A percentile compares a stretch with the other conserved stretches of the same genome.
phyloP scores from a whole-genome alignment of 1,284 basidiomycete genomes.

The Leccinum angustisporum region DNA sequence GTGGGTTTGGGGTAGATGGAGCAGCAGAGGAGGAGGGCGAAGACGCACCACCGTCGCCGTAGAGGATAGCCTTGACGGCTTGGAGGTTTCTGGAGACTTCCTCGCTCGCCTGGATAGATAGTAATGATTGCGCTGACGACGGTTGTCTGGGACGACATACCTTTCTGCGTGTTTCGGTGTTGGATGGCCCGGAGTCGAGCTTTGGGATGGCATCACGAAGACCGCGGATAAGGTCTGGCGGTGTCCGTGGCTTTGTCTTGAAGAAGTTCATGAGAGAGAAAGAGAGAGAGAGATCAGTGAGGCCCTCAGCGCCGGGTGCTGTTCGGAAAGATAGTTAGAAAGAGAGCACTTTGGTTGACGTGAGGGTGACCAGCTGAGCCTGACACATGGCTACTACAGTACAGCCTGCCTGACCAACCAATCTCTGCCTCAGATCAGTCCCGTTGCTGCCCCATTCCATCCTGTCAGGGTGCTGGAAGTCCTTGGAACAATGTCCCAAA shows the following conservation, averaged over 20 bases:
- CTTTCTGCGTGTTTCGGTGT: constrained; percentile 76
- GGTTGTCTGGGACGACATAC: constrained; percentile 47
- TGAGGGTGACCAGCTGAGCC: constrained; percentile 1
- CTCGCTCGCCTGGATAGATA: constrained; percentile 65
- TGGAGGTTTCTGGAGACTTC: constrained; percentile 88
- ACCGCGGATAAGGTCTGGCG: constrained; percentile 80
- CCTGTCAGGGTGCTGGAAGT: too few species aligned
- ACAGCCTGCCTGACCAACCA: constrained; percentile 8
- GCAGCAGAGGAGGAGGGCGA: neutral
- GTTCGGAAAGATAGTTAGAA: constrained; percentile 2
- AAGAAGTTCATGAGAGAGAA: constrained; percentile 82
- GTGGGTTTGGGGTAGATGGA: constrained; percentile 8
- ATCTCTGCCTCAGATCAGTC: neutral
- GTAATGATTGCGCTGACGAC: constrained; percentile 39
- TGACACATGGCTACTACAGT: constrained; percentile 18
- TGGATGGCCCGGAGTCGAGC: constrained; percentile 72
- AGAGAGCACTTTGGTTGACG: constrained; percentile 9
- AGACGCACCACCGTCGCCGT: constrained; percentile 78
- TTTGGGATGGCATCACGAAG: constrained; percentile 77
- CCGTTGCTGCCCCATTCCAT: neutral
- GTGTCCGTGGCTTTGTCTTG: constrained; percentile 84
- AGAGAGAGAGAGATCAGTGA: neutral
- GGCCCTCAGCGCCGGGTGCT: neutral
- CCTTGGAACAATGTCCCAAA: too few species aligned
- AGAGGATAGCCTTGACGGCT: constrained; percentile 85